Evolutionary conservation across 2,329 filamentous ascomycete genomes (phyloP).

Genomic region (Colletotrichum higginsianum): DNA sequence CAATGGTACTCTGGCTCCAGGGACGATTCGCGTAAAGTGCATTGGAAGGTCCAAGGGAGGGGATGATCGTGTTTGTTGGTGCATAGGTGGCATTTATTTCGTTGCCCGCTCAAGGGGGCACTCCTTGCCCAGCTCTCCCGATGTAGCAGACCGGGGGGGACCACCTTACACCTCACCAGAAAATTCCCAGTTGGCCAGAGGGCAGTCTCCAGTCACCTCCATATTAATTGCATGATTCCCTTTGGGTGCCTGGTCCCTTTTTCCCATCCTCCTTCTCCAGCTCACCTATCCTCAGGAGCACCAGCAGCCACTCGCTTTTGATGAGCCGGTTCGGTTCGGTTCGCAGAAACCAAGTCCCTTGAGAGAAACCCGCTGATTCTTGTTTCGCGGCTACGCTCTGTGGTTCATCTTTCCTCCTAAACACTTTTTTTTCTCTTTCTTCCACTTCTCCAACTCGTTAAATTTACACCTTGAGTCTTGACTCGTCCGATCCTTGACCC

Average conservation of each 20-base stretch:
- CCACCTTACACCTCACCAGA: slow-evolving; percentile 26
- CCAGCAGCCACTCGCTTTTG: slow-evolving; percentile 24
- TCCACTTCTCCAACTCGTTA: slow-evolving; percentile 32
- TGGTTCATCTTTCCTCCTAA: slow-evolving; percentile 25
- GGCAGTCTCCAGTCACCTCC: slow-evolving; percentile 37
- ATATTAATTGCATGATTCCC: slow-evolving; percentile 41
- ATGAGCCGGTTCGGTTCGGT: slow-evolving; percentile 34
- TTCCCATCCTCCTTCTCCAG: slow-evolving; percentile 10
- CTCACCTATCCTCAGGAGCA: slow-evolving; percentile 10
- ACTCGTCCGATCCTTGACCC: slow-evolving; percentile 45
- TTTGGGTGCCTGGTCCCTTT: slow-evolving; percentile 2
- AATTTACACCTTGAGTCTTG: slow-evolving; percentile 39
- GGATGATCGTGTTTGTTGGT: slow-evolving; percentile 40
- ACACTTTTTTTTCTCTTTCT: slow-evolving; percentile 16
- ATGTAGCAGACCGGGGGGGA: slow-evolving; percentile 31
- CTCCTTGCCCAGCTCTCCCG: slow-evolving; percentile 28
- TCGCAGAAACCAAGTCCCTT: slow-evolving; percentile 18
- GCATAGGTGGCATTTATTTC: slow-evolving; percentile 44
- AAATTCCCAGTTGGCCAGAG: slow-evolving; percentile 27
- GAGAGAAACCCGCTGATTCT: slow-evolving; percentile 26
- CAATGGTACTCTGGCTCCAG: background rate
- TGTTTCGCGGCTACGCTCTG: slow-evolving; percentile 26
- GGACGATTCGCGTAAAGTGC: slow-evolving; percentile 39
- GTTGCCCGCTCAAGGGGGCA: slow-evolving; percentile 36
- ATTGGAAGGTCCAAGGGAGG: slow-evolving; percentile 29